Conservation (phyloP, 2,329 filamentous ascomycete species). For the Aschersonia sp. region DNA sequence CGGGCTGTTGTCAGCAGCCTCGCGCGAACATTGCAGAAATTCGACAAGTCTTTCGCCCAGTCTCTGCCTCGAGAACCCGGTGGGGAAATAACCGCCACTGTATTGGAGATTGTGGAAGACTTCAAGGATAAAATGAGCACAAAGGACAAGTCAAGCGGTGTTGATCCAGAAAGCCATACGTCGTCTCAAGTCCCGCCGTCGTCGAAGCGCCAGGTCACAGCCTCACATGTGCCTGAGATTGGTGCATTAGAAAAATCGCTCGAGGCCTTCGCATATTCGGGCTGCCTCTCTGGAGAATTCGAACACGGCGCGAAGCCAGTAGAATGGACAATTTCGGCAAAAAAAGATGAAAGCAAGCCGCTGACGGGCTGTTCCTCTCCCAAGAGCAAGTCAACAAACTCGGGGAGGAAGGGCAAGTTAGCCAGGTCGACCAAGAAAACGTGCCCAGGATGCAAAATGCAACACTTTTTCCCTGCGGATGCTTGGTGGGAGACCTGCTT, state of each 20-base stretch:
- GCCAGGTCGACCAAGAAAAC: neutral
- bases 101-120: conserved; percentile 5
- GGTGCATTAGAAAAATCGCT: no score
- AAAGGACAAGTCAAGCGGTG: neutral
- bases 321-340: no score
- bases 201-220: no score
- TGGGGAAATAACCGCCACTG: neutral
- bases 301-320: no score
- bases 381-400: neutral
- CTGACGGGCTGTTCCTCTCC: no score
- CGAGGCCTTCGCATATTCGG: no score
- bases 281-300: no score
- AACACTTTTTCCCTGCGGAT: conserved; percentile 3
- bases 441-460: conserved; percentile 4
- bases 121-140: conserved; percentile 3
- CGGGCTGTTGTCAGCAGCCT: conserved; percentile 1
- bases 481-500: conserved; percentile 7
- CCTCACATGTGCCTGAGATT: no score
- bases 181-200: no score
- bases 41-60: conserved; percentile 3
- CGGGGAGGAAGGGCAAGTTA: neutral
- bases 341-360: no score
- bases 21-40: neutral
- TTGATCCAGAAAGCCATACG: no score
- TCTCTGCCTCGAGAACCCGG: neutral